A percentile compares a stretch with the other conserved stretches of the same genome.
phyloP scores from a whole-genome alignment of 2,329 filamentous ascomycete species.

The Trichophyton equinum region DNA sequence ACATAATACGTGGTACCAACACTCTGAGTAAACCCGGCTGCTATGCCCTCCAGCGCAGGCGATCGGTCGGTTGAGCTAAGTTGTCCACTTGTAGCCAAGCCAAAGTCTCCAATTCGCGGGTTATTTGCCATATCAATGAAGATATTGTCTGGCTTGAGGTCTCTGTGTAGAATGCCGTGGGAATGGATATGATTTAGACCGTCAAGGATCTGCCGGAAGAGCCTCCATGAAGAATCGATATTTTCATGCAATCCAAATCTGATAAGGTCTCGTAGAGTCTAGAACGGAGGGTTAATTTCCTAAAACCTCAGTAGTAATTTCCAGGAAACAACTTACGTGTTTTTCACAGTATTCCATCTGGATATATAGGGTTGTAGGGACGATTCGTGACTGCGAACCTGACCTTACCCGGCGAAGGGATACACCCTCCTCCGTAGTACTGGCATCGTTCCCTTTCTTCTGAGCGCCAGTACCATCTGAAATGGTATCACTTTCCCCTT shows the following conservation, averaged over 20 bases:
- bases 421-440: slow-evolving; percentile 19
- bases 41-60: slow-evolving; percentile 24
- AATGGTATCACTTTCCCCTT: slow-evolving; percentile 23
- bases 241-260: slow-evolving; percentile 61
- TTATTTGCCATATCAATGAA: slow-evolving; percentile 87
- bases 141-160: slow-evolving; percentile 93
- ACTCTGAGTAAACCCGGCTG: slow-evolving; percentile 39
- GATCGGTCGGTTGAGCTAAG: slow-evolving; percentile 30
- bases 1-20: slow-evolving; percentile 78
- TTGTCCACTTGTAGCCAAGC: slow-evolving; percentile 79
- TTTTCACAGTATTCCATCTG: slow-evolving; percentile 99
- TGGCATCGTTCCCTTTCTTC: slow-evolving; percentile 8
- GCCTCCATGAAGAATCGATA: slow-evolving; percentile 68
- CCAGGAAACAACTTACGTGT: slow-evolving; percentile 39
- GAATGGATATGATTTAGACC: slow-evolving; percentile 82
- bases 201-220: slow-evolving; percentile 84
- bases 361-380: slow-evolving; percentile 75
- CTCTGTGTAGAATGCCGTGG: slow-evolving; percentile 84
- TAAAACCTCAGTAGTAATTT: slow-evolving; percentile 9
- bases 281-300: not conserved
- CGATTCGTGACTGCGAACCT: slow-evolving; percentile 40
- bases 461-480: slow-evolving; percentile 22
- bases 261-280: slow-evolving; percentile 82
- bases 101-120: slow-evolving; percentile 94
- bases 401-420: slow-evolving; percentile 34